Percentiles rank a stretch among this genome's conserved stretches.
Evolutionary conservation across 2,329 filamentous ascomycete species (phyloP).

Genomic region (Thielaviopsis ethacetica): DNA sequence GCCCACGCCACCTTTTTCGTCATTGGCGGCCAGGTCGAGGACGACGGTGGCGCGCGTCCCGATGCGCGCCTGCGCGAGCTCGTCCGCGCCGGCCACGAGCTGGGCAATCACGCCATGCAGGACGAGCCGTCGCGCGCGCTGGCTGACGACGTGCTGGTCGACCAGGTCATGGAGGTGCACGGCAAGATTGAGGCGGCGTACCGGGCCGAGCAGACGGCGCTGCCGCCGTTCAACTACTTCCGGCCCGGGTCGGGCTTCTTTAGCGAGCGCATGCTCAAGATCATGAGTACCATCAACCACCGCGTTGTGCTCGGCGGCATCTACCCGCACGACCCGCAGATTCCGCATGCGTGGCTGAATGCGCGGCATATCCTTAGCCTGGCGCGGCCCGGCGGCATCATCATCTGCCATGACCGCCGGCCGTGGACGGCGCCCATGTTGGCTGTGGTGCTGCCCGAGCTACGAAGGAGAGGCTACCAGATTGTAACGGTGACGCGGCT

Average conservation of each 20-base stretch:
- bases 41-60: conserved; percentile 20
- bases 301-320: conserved; percentile 65
- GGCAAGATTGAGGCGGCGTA: conserved; percentile 42
- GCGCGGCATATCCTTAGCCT: conserved; percentile 67
- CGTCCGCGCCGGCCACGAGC: conserved; percentile 47
- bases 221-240: conserved; percentile 49
- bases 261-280: conserved; percentile 47
- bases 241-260: conserved; percentile 78
- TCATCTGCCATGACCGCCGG: conserved; percentile 74
- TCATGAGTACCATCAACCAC: conserved; percentile 47
- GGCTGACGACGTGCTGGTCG: conserved; percentile 37
- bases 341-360: conserved; percentile 52
- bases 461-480: conserved; percentile 51
- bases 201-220: conserved; percentile 22
- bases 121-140: conserved; percentile 60
- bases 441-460: conserved; percentile 51
- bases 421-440: conserved; percentile 76
- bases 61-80: conserved; percentile 40
- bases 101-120: conserved; percentile 80
- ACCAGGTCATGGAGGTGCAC: conserved; percentile 51
- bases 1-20: conserved; percentile 77
- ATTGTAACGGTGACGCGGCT: conserved; percentile 57
- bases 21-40: conserved; percentile 60
- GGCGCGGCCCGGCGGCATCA: conserved; percentile 58
- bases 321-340: conserved; percentile 85